Conservation (phyloP, 352 stramenopile species). For the Pythium volutum region DNA sequence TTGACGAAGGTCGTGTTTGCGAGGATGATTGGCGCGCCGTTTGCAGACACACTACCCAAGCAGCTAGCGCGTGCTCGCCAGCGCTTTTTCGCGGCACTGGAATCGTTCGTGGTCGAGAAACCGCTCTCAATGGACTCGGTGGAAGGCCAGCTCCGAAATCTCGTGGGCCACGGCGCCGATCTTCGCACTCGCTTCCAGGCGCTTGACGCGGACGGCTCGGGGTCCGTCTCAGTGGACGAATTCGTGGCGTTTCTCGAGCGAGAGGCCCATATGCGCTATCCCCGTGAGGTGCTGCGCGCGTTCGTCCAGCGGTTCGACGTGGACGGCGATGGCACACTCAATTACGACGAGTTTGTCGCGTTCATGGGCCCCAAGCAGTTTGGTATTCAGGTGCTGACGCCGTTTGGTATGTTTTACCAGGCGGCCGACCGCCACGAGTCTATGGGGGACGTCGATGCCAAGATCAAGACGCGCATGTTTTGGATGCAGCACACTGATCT, state of each 20-base stretch:
- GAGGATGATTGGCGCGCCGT: slow-evolving; percentile 22
- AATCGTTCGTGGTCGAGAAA: slow-evolving; percentile 30
- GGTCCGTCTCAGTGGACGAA: slow-evolving; percentile 29
- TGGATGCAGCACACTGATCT: slow-evolving; percentile 61
- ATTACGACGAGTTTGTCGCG: slow-evolving; percentile 44
- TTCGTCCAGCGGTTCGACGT: slow-evolving; percentile 50
- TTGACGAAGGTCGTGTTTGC: slow-evolving; percentile 34
- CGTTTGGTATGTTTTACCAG: slow-evolving; percentile 48
- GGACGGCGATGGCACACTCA: slow-evolving; percentile 40
- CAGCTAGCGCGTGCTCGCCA: neutral
- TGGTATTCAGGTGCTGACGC: slow-evolving; percentile 40
- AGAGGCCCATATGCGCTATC: slow-evolving; percentile 33
- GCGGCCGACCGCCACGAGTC: slow-evolving; percentile 22
- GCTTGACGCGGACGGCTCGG: slow-evolving; percentile 36
- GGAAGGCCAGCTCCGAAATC: slow-evolving; percentile 37
- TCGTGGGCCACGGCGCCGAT: slow-evolving; percentile 28
- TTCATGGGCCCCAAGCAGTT: slow-evolving; percentile 44
- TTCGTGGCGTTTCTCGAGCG: slow-evolving; percentile 33
- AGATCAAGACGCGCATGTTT: slow-evolving; percentile 47
- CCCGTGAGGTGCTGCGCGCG: slow-evolving; percentile 25
- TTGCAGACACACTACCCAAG: slow-evolving; percentile 23
- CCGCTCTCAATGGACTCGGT: slow-evolving; percentile 37
- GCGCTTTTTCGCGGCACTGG: slow-evolving; percentile 27
- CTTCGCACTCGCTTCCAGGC: slow-evolving; percentile 29
- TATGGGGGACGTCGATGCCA: slow-evolving; percentile 33